Base-by-base conservation (phyloP, 148 eudicot species). In the Chenopodium formosanum region DNA sequence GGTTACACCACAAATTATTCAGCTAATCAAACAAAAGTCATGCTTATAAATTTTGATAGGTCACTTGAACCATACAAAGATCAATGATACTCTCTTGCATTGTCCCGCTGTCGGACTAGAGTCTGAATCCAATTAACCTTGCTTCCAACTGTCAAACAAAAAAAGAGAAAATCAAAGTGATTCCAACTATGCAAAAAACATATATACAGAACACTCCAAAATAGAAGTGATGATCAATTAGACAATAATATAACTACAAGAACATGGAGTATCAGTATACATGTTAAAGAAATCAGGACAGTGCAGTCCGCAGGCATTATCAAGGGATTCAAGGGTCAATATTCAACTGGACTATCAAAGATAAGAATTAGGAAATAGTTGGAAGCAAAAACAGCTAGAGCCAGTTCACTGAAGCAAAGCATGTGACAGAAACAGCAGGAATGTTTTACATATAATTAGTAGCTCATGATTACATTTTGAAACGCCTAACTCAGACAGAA, bases 51-150 rank as follows among this genome's bases (percentile, higher is more conserved):
- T 50, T 32, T 32, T 13, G 17, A 16, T 27, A 66, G 73, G 37
- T 37, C 25, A 64, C 70, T 77, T 34, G 1, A 29, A 47, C 25
- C 76, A 74, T 50, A 50, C 22, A 27, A 62, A 67, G 29, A 34
- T 56, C 66, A 23, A 69, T 53, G 52, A 1, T 47, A 50, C 74
- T 71, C 53, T 50, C 74, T 27, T 50, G 23, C 68, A n/a, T 70
- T 70, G 52, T 31, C 62, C 65, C 25, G 53, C 68, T 11, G 74
- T 78, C 63, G 16, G 64, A 62, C 47, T 19, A 13, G 44, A 78
- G 81, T 50, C 81, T 32, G 74, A 48, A 31, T 48, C 81, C 71
- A 65, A 53, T 68, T 12, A 70, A 52, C 29, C 75, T 69, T 56
- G 65, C 75, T 16, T 46, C 65, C 62, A 69, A 34, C 81, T 70